Conservation (phyloP, 495 filamentous ascomycete genomes). For the Lichenothelia convexa region DNA sequence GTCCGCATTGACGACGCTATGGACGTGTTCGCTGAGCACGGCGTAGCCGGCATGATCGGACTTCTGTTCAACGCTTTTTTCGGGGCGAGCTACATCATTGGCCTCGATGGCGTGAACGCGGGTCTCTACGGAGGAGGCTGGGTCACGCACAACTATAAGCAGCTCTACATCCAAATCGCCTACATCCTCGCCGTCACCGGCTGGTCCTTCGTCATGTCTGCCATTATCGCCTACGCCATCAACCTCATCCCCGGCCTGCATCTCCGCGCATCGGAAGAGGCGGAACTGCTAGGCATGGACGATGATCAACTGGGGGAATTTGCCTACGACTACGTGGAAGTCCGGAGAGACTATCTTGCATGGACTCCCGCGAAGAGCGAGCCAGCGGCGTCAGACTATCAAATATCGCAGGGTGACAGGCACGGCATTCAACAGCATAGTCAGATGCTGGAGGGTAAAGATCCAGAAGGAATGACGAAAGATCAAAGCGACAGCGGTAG, state of each 20-base stretch:
- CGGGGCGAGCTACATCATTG: constrained; percentile 73
- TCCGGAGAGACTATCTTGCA: constrained; percentile 88
- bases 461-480: constrained; percentile 35
- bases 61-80: constrained; percentile 88
- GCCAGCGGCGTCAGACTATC: constrained; percentile 38
- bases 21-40: constrained; percentile 98
- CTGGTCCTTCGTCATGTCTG: constrained; percentile 73
- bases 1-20: constrained; percentile 89
- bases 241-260: constrained; percentile 79
- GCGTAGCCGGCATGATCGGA: constrained; percentile 80
- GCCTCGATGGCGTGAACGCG: constrained; percentile 82
- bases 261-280: constrained; percentile 82
- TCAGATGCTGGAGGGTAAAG: constrained; percentile 47
- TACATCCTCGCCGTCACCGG: constrained; percentile 58
- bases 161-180: constrained; percentile 82
- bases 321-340: constrained; percentile 98
- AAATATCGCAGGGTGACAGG: constrained; percentile 47
- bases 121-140: constrained; percentile 56
- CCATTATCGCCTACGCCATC: constrained; percentile 65
- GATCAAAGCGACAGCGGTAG: no score
- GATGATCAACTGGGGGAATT: constrained; percentile 98
- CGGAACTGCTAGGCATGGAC: constrained; percentile 96
- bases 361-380: constrained; percentile 78
- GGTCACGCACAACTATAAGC: constrained; percentile 72
- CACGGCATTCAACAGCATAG: constrained; percentile 71